Conservation (phyloP, 768 basidiomycete genomes). For the Suillus bovinus region DNA sequence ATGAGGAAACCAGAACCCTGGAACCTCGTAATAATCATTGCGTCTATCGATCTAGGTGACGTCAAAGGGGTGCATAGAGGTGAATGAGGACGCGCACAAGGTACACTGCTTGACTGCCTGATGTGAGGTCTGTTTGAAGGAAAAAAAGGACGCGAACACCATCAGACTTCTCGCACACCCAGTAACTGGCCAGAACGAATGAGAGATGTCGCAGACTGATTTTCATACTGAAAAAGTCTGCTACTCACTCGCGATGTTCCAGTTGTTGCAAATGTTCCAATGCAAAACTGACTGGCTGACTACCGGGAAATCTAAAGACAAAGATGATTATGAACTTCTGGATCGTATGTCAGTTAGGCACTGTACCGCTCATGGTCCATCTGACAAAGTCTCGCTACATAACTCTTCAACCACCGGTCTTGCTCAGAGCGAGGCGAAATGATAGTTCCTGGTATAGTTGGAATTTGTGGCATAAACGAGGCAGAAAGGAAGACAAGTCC, state of each 20-base stretch:
- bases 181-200: slow-evolving; percentile 61
- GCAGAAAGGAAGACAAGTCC: neutral
- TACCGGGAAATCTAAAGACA: slow-evolving; percentile 81
- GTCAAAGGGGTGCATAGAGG: slow-evolving; percentile 10
- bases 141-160: slow-evolving; percentile 89
- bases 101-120: slow-evolving; percentile 62
- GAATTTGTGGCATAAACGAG: slow-evolving; percentile 51
- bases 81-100: slow-evolving; percentile 54
- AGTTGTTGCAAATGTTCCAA: slow-evolving; percentile 68
- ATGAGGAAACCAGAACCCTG: slow-evolving; percentile 88
- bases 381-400: slow-evolving; percentile 65
- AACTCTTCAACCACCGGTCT: slow-evolving; percentile 61
- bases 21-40: slow-evolving; percentile 75
- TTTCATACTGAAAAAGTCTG: neutral
- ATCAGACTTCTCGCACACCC: slow-evolving; percentile 99
- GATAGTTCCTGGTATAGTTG: slow-evolving; percentile 68
- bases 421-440: slow-evolving; percentile 58
- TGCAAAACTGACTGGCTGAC: slow-evolving; percentile 93
- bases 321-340: slow-evolving; percentile 1
- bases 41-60: slow-evolving; percentile 85
- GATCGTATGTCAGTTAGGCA: slow-evolving; percentile 12
- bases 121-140: slow-evolving; percentile 57
- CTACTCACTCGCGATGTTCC: slow-evolving; percentile 74
- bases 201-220: slow-evolving; percentile 14
- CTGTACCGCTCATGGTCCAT: slow-evolving; percentile 64